phyloP scores from a whole-genome alignment of 768 basidiomycete genomes.

The Psilocybe cubensis region DNA sequence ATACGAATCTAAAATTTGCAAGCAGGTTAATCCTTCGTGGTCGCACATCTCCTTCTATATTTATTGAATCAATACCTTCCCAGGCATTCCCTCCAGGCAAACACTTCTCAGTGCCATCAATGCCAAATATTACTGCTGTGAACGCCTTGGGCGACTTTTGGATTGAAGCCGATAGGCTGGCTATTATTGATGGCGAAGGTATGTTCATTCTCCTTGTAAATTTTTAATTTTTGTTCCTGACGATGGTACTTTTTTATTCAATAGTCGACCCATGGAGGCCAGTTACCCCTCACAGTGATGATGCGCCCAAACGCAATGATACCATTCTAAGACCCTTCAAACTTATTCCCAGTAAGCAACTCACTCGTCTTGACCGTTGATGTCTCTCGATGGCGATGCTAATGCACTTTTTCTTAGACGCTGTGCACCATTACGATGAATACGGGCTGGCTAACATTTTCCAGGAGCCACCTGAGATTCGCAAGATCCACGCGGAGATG shows the following conservation, averaged over 20 bases:
- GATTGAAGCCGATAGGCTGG: constrained; percentile 79
- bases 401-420: constrained; percentile 42
- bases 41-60: not conserved
- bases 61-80: not conserved
- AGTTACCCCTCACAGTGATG: constrained; percentile 78
- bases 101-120: constrained; percentile 66
- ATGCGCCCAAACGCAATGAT: constrained; percentile 70
- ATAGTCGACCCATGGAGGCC: constrained; percentile 92
- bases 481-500: constrained; percentile 80
- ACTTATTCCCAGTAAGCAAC: constrained; percentile 73
- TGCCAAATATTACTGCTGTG: constrained; percentile 83
- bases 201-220: constrained; percentile 7
- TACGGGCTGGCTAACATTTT: constrained; percentile 66
- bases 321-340: constrained; percentile 82
- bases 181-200: constrained; percentile 90
- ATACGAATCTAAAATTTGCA: constrained; percentile 41
- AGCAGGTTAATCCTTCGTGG: constrained; percentile 24
- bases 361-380: not conserved
- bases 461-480: constrained; percentile 78
- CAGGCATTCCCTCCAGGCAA: constrained; percentile 82
- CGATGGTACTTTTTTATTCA: not conserved
- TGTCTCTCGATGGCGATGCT: not conserved
- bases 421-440: constrained; percentile 78
- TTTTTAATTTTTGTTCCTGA: too few relatives aligned
- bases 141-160: constrained; percentile 86